phyloP scores from a whole-genome alignment of 2,329 filamentous ascomycete species.

The Thielaviopsis musarum region DNA sequence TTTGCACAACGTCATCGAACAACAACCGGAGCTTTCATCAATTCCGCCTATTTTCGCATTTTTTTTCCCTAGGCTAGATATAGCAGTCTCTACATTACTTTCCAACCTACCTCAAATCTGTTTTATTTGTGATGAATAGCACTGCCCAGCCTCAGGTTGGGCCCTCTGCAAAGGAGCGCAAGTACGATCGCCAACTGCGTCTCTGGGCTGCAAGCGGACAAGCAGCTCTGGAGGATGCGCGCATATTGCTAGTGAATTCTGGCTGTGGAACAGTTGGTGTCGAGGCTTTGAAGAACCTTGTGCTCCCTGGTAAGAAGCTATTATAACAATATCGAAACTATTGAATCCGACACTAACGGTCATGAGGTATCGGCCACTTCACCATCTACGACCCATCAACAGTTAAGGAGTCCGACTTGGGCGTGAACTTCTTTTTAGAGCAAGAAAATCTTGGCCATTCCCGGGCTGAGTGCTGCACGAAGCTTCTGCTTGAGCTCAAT shows the following conservation, averaged over 20 bases:
- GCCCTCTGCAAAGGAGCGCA: constrained; percentile 48
- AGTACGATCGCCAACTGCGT: constrained; percentile 88
- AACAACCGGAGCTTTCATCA: not conserved
- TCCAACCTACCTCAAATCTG: not conserved
- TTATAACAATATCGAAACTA: not conserved
- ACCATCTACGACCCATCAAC: constrained; percentile 69
- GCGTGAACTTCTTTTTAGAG: constrained; percentile 94
- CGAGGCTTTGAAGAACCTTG: constrained; percentile 92
- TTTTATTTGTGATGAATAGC: not conserved
- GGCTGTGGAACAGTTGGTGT: constrained; percentile 75
- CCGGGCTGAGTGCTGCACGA: constrained; percentile 61
- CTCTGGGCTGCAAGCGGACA: constrained; percentile 92
- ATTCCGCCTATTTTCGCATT: not conserved
- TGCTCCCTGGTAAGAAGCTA: constrained; percentile 53
- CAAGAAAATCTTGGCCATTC: constrained; percentile 58
- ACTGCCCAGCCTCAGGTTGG: constrained; percentile 24
- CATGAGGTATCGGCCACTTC: constrained; percentile 67
- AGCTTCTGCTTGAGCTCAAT: constrained; percentile 72
- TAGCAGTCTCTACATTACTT: not conserved
- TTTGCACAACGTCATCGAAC: not conserved
- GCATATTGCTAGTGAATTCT: constrained; percentile 80
- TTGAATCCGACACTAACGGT: not conserved
- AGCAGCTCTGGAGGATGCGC: constrained; percentile 72
- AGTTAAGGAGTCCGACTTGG: constrained; percentile 70
- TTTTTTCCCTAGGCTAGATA: not conserved